Percentiles rank a stretch among this genome's conserved stretches.
phyloP scores from a whole-genome alignment of 169 alveolate species.

The Cryptosporidium xiaoi region DNA sequence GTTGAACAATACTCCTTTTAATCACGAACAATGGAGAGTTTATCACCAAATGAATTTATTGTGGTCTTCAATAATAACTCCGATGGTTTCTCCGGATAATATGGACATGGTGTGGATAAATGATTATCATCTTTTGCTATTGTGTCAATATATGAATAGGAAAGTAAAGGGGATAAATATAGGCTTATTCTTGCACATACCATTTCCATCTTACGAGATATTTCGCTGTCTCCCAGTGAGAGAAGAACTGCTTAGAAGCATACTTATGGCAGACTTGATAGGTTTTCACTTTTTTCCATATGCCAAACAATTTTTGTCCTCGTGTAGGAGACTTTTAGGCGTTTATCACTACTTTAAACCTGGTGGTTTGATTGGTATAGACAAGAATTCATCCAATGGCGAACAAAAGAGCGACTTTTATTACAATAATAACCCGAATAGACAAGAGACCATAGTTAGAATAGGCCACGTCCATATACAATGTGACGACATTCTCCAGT shows the following conservation, averaged over 20 bases:
- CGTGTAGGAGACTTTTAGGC: conserved; percentile 90
- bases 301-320: conserved; percentile 87
- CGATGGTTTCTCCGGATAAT: conserved; percentile 72
- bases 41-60: conserved; percentile 74
- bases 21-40: conserved; percentile 83
- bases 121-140: conserved; percentile 89
- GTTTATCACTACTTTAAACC: conserved; percentile 85
- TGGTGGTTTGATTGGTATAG: conserved; percentile 87
- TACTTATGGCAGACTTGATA: conserved; percentile 92
- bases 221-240: conserved; percentile 90
- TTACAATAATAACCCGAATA: neutral
- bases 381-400: conserved; percentile 75
- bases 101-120: conserved; percentile 90
- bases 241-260: conserved; percentile 90
- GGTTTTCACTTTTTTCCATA: conserved; percentile 95
- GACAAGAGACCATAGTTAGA: conserved; percentile 61
- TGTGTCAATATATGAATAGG: conserved; percentile 85
- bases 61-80: conserved; percentile 81
- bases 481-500: conserved; percentile 55
- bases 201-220: conserved; percentile 92
- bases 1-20: conserved; percentile 78
- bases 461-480: conserved; percentile 64
- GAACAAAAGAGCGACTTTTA: neutral
- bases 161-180: conserved; percentile 84
- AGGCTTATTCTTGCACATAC: conserved; percentile 92